These are phyloP conservation scores for Kodamaea fukazawae DNA, from an alignment of 805 yeast species.

Conservation along the genomic window DNA sequence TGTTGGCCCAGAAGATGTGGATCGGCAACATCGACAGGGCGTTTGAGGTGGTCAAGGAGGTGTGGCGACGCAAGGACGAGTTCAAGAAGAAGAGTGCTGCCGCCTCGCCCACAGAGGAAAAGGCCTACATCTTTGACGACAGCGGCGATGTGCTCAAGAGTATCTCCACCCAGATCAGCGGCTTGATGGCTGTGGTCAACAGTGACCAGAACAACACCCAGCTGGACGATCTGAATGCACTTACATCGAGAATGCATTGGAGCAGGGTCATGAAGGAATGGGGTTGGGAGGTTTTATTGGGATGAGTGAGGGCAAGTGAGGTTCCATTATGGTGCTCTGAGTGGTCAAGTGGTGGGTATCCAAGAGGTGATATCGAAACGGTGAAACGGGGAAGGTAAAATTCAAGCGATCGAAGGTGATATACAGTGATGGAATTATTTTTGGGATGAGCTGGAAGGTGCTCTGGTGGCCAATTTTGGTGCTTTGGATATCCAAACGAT, in stretches of 20 bases:
- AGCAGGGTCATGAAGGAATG: slow-evolving; percentile 68
- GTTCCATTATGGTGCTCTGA: too few species aligned
- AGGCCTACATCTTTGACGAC: slow-evolving; percentile 9
- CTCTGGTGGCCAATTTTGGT: too few species aligned
- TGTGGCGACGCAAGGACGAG: slow-evolving; percentile 63
- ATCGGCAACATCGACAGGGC: slow-evolving; percentile 67
- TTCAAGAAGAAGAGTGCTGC: slow-evolving; percentile 23
- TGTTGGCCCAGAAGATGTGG: slow-evolving; percentile 54
- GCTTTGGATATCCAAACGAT: too few species aligned
- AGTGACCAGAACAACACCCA: slow-evolving; percentile 28
- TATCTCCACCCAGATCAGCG: slow-evolving; percentile 35
- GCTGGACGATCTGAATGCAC: slow-evolving; percentile 33
- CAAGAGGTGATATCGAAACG: too few species aligned
- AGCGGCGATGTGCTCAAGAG: slow-evolving; percentile 20
- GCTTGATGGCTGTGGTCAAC: slow-evolving; percentile 40
- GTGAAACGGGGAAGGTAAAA: too few species aligned
- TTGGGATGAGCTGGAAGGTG: too few species aligned
- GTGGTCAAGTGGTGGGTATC: too few species aligned
- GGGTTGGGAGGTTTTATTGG: slow-evolving; percentile 72
- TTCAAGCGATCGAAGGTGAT: too few species aligned
- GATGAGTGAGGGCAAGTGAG: too few species aligned
- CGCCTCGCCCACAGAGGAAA: slow-evolving; percentile 3
- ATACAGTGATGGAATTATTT: too few species aligned
- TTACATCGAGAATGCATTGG: slow-evolving; percentile 61
- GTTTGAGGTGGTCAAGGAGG: slow-evolving; percentile 66